Evolutionary conservation across 192 early-diverging fungal species (phyloP), one percentile per base, ranked within the genome.

Genomic region (Haplosporangium gracile): DNA sequence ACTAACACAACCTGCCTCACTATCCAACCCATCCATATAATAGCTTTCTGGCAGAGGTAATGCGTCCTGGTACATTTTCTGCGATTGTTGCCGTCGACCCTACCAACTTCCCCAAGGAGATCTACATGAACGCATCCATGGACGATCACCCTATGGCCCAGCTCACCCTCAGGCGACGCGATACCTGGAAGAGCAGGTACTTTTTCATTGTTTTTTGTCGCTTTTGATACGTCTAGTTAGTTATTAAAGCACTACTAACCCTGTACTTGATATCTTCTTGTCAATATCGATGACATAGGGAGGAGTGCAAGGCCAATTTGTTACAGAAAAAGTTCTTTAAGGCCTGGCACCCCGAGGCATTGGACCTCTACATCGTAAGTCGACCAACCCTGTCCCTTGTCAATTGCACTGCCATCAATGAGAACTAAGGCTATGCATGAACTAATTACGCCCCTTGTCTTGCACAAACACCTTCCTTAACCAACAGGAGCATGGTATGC

Each of bases 301-400:
- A 77, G 15, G 83, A 71, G 4, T 82, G 82, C 11, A 70, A 76
- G 22, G 57, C 76, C 18, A 71, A 57, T 0, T 81, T 91, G 24
- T 18, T 75, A 29, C 57, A 73, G 26, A 85, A 80, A 60, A 32
- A 43, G 26, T 90, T 91, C 70, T 92, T 83, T 38, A 77, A 86
- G 60, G 68, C 47, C 0, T 92, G 90, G 80, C 87, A 90, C 69
- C 82, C 90, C 63, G 91, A 93, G 38, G 88, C 88, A 51, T 74
- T 93, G 29, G 85, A 93, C 22, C 57, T 90, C 16, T 92, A 91
- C 77, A 47, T 94, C 26, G 93, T 93, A 90, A 78, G 88, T 55
- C 63, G 38, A 20, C 8, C 38, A 10, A 26, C 8, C 29, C 9
- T 63, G 9, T 22, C 2, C 39, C 70, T 80, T 39, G 36, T 74